A percentile compares a stretch with the other conserved stretches of the same genome.
Evolutionary conservation across 2,329 filamentous ascomycete genomes (phyloP).

Genomic region (Trichophyton schoenleinii): DNA sequence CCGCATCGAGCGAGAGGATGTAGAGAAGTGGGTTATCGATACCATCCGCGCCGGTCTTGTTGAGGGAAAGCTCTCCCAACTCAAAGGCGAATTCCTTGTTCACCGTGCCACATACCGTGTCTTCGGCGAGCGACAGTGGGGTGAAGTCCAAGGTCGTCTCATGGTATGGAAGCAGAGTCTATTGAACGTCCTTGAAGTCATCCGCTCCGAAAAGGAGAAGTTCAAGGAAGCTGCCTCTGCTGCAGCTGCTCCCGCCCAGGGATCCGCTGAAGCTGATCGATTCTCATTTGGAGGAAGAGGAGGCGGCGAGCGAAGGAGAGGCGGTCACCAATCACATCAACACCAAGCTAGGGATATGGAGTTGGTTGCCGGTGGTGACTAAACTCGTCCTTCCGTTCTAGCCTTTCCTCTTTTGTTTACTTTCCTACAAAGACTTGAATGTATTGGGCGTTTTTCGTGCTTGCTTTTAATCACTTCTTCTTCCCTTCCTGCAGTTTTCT

Average conservation of each 20-base stretch:
- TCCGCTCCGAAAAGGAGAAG: constrained; percentile 69
- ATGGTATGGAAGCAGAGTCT: constrained; percentile 85
- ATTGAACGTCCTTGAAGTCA: constrained; percentile 61
- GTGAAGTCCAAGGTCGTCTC: constrained; percentile 77
- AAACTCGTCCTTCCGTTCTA: constrained; percentile 5
- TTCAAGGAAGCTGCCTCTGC: constrained; percentile 57
- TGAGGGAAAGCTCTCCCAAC: constrained; percentile 90
- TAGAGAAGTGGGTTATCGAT: constrained; percentile 98
- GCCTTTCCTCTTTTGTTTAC: background rate
- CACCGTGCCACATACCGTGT: constrained; percentile 94
- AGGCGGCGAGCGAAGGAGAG: constrained; percentile 24
- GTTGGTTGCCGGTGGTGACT: constrained; percentile 22
- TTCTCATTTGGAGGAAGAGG: constrained; percentile 18
- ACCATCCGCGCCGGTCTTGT: constrained; percentile 91
- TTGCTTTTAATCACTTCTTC: constrained; percentile 1
- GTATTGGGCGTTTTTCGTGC: constrained; percentile 7
- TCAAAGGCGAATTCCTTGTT: constrained; percentile 84
- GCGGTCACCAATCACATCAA: constrained; percentile 18
- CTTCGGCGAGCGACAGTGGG: constrained; percentile 97
- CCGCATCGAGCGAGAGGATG: constrained; percentile 67
- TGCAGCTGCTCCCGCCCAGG: constrained; percentile 39
- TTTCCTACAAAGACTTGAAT: constrained; percentile 1
- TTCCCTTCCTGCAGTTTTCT: background rate
- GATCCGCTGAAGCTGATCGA: constrained; percentile 20
- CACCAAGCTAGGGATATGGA: constrained; percentile 28